Evolutionary conservation across 2,329 filamentous ascomycete genomes (phyloP), one percentile per base, ranked within the genome.

Genomic region (Diplocarpon rosae): DNA sequence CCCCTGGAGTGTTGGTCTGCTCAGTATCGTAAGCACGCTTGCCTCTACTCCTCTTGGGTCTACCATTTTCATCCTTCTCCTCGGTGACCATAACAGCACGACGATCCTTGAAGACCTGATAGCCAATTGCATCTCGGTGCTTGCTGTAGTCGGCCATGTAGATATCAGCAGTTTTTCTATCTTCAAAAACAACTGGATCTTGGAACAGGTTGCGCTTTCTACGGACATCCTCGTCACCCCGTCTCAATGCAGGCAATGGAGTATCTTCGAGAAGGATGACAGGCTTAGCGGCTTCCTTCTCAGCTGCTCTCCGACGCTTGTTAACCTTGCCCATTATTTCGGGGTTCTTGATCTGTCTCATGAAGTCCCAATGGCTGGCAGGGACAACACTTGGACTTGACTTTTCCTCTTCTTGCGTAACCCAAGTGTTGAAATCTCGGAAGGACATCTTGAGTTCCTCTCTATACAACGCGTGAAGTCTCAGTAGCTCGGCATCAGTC

Each of bases 111-210:
- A 51, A 74, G 47, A 80, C 75, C 56, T 82, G 78, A 30, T 67
- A 66, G 15, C 76, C 75, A 47, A 79, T 67, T 59, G 74, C 75
- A 48, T 69, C 69, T 2, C 71, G 69, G 41, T 76, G 71, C 9
- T 71, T 67, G 52, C 80, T 76, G 52, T 79, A 76, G 48, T 78
- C 72, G 53, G 80, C 79, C 13, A 72, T 71, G 54, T 80, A 81
- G 1, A 70, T 67, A 48, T 72, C 67, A 7, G 77, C 75, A 69
- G 61, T 80, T 75, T 56, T 81, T 72, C 42, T 52, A 38, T 58
- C 55, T 20, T 61, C 56, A 32, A 56, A 61, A 12, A 55, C 55
- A 11, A 54, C 47, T 8, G 49, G 48, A 42, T 56, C 55, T 24
- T 56, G 46, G 3, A 56, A 35, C 11, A 53, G 36, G 35, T 57